Conservation (phyloP, 1,284 basidiomycete genomes). For the Exobasidium cylindrosporum region DNA sequence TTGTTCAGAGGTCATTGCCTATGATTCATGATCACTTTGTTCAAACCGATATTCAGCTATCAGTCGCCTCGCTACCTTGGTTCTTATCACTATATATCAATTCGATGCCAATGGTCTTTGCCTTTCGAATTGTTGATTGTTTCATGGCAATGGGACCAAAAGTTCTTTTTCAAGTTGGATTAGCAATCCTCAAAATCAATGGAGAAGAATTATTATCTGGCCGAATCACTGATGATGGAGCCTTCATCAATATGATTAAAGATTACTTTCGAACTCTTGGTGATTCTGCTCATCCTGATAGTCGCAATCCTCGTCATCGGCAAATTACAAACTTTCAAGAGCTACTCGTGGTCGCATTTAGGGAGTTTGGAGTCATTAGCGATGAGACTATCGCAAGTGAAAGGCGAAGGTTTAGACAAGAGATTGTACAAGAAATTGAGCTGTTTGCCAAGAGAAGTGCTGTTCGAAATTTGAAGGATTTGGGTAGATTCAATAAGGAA, state of each 20-base stretch:
- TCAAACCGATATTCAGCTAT: conserved; percentile 88
- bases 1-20: conserved; percentile 74
- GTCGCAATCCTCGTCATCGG: conserved; percentile 80
- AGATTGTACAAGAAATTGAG: conserved; percentile 91
- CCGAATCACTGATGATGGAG: conserved; percentile 92
- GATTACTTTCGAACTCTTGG: conserved; percentile 91
- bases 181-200: conserved; percentile 97
- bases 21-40: conserved; percentile 91
- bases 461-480: conserved; percentile 77
- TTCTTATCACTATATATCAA: conserved; percentile 88
- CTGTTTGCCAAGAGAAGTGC: conserved; percentile 93
- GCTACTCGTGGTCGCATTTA: conserved; percentile 61
- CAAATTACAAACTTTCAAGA: conserved; percentile 98
- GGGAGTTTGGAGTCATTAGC: conserved; percentile 92
- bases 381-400: conserved; percentile 91
- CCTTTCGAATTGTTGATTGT: conserved; percentile 97
- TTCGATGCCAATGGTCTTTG: conserved; percentile 98
- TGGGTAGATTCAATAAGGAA: conserved; percentile 81
- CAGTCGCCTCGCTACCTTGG: conserved; percentile 96
- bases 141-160: conserved; percentile 99
- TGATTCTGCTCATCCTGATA: conserved; percentile 88
- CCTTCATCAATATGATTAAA: conserved; percentile 69
- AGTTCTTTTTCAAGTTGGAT: conserved; percentile 90
- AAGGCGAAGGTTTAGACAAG: conserved; percentile 78
- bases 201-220: conserved; percentile 76